These are phyloP conservation scores for Colletotrichum cereale DNA, from an alignment of 2,329 filamentous ascomycete species.

Conservation along the genomic window DNA sequence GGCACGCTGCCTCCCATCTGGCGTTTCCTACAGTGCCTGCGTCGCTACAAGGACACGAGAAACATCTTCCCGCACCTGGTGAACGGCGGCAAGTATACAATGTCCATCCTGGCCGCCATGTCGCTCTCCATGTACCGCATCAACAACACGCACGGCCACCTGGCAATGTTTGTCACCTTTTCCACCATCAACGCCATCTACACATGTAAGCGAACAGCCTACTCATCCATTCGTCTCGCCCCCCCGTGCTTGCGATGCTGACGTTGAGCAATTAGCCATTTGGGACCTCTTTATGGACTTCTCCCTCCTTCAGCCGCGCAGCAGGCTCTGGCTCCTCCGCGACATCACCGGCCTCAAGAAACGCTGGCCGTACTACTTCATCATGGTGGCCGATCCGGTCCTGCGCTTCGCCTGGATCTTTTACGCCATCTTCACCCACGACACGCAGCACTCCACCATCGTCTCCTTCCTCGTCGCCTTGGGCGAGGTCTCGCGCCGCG, in stretches of 20 bases:
- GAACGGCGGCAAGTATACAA: constrained; percentile 92
- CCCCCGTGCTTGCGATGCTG: background rate
- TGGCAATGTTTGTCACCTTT: constrained; percentile 83
- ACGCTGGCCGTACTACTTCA: constrained; percentile 85
- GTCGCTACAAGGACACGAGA: constrained; percentile 87
- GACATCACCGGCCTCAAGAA: constrained; percentile 84
- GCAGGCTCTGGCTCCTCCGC: constrained; percentile 76
- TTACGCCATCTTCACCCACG: constrained; percentile 85
- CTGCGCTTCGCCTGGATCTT: constrained; percentile 95
- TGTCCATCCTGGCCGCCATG: constrained; percentile 84
- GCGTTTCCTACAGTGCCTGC: constrained; percentile 90
- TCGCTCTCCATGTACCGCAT: constrained; percentile 88
- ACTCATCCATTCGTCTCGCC: background rate
- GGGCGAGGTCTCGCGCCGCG: constrained; percentile 84
- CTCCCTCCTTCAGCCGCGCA: constrained; percentile 84
- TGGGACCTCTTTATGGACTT: constrained; percentile 99
- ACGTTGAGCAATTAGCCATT: constrained; percentile 61
- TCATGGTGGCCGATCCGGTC: constrained; percentile 86
- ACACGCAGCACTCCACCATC: constrained; percentile 85
- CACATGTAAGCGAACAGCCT: constrained; percentile 67
- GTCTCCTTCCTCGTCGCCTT: constrained; percentile 84
- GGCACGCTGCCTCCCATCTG: constrained; percentile 86
- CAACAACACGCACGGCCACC: constrained; percentile 63
- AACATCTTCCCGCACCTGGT: constrained; percentile 93
- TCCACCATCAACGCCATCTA: constrained; percentile 88